Evolutionary conservation across 148 eudicot genomes (phyloP).

Genomic region (Diospyros lotus): DNA sequence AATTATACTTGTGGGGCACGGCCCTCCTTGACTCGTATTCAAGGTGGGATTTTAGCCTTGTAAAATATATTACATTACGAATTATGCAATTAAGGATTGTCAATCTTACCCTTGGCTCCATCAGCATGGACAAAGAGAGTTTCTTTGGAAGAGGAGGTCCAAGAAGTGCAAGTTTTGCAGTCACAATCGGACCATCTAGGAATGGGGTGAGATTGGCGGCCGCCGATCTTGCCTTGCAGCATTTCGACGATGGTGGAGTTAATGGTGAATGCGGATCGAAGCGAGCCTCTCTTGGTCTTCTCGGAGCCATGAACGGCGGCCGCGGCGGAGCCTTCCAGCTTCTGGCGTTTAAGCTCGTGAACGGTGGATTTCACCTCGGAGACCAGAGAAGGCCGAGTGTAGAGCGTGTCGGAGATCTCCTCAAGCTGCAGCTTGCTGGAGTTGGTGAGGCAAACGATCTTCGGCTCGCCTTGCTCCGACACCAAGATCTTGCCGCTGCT

Average conservation of each 20-base stretch:
- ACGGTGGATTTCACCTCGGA: constrained; percentile 55
- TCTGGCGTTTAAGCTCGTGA: constrained; percentile 13
- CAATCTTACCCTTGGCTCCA: constrained; percentile 54
- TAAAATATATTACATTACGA: too few species aligned
- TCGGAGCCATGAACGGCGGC: not conserved
- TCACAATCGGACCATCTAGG: constrained; percentile 98
- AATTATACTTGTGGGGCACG: too few species aligned
- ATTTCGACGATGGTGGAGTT: constrained; percentile 66
- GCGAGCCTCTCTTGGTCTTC: constrained; percentile 4
- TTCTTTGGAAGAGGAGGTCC: constrained; percentile 57
- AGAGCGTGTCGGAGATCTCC: constrained; percentile 86
- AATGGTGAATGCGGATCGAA: constrained; percentile 40
- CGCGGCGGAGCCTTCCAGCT: too few species aligned
- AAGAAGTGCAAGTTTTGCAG: constrained; percentile 61
- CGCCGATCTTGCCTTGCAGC: constrained; percentile 57
- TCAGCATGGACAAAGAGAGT: constrained; percentile 53
- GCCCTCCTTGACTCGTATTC: too few species aligned
- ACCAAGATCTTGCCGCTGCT: constrained; percentile 64
- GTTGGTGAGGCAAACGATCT: constrained; percentile 45
- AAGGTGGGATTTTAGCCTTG: too few species aligned
- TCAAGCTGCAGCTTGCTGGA: constrained; percentile 61
- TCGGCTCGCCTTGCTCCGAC: constrained; percentile 52
- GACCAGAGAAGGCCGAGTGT: constrained; percentile 56
- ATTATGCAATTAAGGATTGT: too few species aligned
- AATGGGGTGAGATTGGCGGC: constrained; percentile 31